These are phyloP conservation scores for Parsonsia alboflavescens DNA, from an alignment of 257 asterid genomes.

Conservation along the genomic window DNA sequence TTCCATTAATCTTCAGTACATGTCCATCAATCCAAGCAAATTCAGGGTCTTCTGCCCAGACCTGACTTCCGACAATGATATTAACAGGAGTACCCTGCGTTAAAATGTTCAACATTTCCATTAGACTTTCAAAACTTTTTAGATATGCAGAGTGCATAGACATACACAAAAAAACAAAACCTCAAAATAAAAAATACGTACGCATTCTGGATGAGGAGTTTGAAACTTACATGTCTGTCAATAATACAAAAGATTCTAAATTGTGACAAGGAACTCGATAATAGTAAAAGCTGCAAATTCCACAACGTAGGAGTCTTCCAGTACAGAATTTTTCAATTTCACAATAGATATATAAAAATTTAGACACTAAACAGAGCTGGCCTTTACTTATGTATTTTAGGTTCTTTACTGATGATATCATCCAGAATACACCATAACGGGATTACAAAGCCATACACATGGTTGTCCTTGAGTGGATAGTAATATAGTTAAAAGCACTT, in stretches of 20 bases:
- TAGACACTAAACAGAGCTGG: neutral
- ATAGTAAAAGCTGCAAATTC: neutral
- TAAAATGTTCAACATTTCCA: constrained; percentile 16
- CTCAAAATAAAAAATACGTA: neutral
- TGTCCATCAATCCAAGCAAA: constrained; percentile 74
- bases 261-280: neutral
- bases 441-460: neutral
- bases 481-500: neutral
- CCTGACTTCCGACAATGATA: constrained; percentile 80
- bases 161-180: neutral
- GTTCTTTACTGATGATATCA: neutral
- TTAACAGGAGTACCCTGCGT: constrained; percentile 87
- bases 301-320: neutral
- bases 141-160: neutral
- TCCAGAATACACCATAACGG: neutral
- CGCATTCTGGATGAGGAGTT: neutral
- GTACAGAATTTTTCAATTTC: neutral
- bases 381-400: neutral
- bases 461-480: neutral
- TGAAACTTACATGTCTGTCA: neutral
- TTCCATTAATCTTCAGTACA: constrained; percentile 72
- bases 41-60: constrained; percentile 84
- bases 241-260: neutral
- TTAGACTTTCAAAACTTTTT: constrained; percentile 5
- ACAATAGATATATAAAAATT: neutral